phyloP scores from a whole-genome alignment of 495 filamentous ascomycete genomes.

The Neurospora sp. region DNA sequence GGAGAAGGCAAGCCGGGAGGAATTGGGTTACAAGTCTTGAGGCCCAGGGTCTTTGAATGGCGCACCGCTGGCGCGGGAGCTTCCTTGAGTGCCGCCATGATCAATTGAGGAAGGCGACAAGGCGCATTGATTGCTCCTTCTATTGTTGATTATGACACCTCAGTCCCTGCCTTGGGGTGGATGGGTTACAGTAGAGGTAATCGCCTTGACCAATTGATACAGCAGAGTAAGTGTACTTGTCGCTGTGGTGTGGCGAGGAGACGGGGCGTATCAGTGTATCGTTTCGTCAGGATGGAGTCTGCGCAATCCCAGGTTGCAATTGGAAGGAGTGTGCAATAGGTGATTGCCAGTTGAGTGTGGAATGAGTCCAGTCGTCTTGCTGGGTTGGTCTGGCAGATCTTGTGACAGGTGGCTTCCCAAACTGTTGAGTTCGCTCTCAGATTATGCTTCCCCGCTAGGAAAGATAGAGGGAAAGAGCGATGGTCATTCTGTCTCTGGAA shows the following conservation, averaged over 20 bases:
- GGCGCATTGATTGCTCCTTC: background rate
- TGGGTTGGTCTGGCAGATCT: background rate
- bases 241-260: background rate
- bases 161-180: background rate
- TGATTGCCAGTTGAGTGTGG: background rate
- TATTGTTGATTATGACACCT: background rate
- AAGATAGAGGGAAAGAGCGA: background rate
- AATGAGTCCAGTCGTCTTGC: background rate
- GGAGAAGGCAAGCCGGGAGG: background rate
- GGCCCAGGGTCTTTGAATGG: background rate
- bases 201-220: background rate
- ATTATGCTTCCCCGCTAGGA: background rate
- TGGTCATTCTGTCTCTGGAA: background rate
- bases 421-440: background rate
- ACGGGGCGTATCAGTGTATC: background rate
- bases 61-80: background rate
- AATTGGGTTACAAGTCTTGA: background rate
- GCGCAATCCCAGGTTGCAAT: background rate
- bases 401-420: background rate
- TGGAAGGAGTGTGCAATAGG: background rate
- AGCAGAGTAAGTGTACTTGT: background rate
- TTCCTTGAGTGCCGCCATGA: slow-evolving; percentile 1
- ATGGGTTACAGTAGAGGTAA: background rate
- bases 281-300: background rate
- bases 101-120: background rate